Evolutionary conservation across 495 filamentous ascomycete genomes (phyloP).

Genomic region (Penicillium goetzii): DNA sequence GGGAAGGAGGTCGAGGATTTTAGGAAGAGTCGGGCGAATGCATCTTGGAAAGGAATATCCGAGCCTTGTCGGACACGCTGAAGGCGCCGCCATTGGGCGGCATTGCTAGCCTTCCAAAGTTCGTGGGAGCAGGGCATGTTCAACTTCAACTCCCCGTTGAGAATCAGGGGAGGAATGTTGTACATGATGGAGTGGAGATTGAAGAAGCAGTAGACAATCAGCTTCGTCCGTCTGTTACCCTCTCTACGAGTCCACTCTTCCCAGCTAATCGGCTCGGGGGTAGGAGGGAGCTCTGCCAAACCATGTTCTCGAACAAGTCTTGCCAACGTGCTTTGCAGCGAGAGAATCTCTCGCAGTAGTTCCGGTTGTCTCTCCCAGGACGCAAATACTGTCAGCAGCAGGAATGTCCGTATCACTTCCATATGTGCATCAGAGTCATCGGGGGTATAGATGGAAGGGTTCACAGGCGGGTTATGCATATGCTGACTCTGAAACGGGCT

Average conservation of each 20-base stretch:
- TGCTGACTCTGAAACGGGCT: constrained; percentile 47
- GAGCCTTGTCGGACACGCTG: constrained; percentile 41
- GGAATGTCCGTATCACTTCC: constrained; percentile 54
- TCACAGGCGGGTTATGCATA: constrained; percentile 34
- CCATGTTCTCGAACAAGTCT: constrained; percentile 54
- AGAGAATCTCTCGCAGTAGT: constrained; percentile 53
- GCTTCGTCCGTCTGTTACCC: constrained; percentile 54
- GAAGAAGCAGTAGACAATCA: constrained; percentile 59
- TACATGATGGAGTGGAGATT: constrained; percentile 60
- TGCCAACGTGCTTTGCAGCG: constrained; percentile 53
- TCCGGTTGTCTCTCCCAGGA: constrained; percentile 59
- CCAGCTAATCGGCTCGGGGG: constrained; percentile 48
- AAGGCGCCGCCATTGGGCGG: constrained; percentile 50
- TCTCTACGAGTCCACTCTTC: constrained; percentile 54
- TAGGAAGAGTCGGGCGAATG: constrained; percentile 51
- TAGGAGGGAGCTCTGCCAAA: constrained; percentile 41
- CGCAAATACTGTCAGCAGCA: constrained; percentile 54
- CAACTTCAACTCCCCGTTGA: constrained; percentile 54
- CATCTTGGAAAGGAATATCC: constrained; percentile 52
- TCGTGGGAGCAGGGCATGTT: constrained; percentile 55
- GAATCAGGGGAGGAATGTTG: constrained; percentile 56
- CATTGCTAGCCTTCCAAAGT: constrained; percentile 55
- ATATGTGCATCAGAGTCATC: constrained; percentile 55
- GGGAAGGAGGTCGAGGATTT: constrained; percentile 48
- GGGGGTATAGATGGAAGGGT: constrained; percentile 41